Evolutionary conservation across 768 basidiomycete species (phyloP).

Genomic region (Suillus tomentosus): DNA sequence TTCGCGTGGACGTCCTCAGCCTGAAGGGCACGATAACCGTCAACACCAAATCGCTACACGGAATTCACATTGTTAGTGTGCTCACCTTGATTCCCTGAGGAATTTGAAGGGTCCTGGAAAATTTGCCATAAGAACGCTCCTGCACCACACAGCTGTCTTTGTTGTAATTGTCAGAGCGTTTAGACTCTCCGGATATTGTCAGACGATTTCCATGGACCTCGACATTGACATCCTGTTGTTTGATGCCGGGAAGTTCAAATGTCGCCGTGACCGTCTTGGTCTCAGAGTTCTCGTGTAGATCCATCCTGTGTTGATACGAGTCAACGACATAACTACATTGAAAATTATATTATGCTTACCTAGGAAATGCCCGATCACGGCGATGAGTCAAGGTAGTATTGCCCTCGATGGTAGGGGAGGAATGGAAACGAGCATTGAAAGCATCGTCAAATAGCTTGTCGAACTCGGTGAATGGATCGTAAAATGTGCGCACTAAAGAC

Average conservation of each 20-base stretch:
- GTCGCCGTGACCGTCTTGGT: slow-evolving; percentile 52
- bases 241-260: slow-evolving; percentile 60
- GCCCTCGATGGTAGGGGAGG: slow-evolving; percentile 14
- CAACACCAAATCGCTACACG: not conserved
- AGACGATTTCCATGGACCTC: slow-evolving; percentile 53
- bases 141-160: slow-evolving; percentile 38
- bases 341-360: slow-evolving; percentile 19
- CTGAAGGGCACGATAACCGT: slow-evolving; percentile 17
- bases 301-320: slow-evolving; percentile 42
- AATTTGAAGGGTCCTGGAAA: slow-evolving; percentile 48
- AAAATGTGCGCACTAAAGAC: slow-evolving; percentile 29
- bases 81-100: slow-evolving; percentile 50
- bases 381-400: slow-evolving; percentile 11
- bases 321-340: not conserved
- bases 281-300: slow-evolving; percentile 52
- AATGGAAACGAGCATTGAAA: slow-evolving; percentile 26
- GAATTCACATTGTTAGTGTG: not conserved
- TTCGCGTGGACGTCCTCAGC: slow-evolving; percentile 40
- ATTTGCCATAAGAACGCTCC: slow-evolving; percentile 51
- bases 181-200: slow-evolving; percentile 52
- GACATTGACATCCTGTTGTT: slow-evolving; percentile 52
- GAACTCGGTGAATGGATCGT: slow-evolving; percentile 41
- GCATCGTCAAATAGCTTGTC: slow-evolving; percentile 46
- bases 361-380: slow-evolving; percentile 24
- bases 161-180: slow-evolving; percentile 34